A percentile compares a stretch with the other conserved stretches of the same genome.
phyloP scores from a whole-genome alignment of 768 basidiomycete species.

The Auriscalpium microsporum region DNA sequence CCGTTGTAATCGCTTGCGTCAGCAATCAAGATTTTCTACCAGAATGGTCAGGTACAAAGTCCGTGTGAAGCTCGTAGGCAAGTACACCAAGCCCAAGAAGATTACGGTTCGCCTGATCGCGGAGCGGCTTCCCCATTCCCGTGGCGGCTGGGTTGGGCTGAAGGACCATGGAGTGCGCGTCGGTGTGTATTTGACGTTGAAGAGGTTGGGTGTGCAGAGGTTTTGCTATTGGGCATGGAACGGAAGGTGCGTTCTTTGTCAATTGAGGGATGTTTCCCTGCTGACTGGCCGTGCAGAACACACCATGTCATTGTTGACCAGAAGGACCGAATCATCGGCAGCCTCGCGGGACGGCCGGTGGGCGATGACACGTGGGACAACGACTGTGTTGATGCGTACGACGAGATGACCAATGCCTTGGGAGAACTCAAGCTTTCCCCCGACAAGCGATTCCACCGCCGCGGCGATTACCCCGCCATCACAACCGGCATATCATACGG shows the following conservation, averaged over 20 bases:
- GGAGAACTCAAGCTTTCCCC: background rate
- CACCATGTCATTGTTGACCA: background rate
- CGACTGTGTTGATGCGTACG: background rate
- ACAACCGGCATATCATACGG: no score
- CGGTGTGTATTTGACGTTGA: background rate
- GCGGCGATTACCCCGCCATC: background rate
- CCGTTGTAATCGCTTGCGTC: no score
- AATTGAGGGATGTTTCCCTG: background rate
- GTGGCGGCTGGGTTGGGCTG: background rate
- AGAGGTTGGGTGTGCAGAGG: no score
- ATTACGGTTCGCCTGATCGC: background rate
- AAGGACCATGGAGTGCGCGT: background rate
- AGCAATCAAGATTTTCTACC: no score
- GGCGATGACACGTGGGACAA: background rate
- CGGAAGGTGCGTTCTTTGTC: background rate
- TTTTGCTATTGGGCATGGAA: background rate
- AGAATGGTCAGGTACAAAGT: no score
- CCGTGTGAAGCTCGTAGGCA: background rate
- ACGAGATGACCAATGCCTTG: background rate
- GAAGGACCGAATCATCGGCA: background rate
- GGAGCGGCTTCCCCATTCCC: background rate
- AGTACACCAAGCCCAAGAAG: background rate
- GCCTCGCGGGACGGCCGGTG: background rate
- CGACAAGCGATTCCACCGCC: background rate
- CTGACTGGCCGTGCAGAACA: background rate